Evolutionary conservation across 2,329 filamentous ascomycete species (phyloP).

Genomic region (Sclerotinia sclerotiorum): DNA sequence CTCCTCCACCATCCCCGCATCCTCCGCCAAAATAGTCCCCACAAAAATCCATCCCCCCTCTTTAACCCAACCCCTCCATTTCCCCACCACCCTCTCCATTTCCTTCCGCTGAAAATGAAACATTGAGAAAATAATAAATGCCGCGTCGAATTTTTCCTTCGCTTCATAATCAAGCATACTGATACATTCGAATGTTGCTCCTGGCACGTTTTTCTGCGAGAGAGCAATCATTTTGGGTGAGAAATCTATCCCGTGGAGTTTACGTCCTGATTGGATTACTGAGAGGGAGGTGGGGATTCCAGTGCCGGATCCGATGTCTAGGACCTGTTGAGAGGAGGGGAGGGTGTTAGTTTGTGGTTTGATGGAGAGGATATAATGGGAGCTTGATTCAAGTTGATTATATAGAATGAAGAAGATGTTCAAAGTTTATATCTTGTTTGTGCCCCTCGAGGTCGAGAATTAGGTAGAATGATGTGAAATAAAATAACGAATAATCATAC

Average conservation of each 20-base stretch:
- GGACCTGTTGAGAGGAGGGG: neutral
- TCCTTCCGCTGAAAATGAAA: neutral
- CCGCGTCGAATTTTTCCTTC: neutral
- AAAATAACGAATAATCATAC: neutral
- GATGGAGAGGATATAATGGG: no score
- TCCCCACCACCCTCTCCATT: neutral
- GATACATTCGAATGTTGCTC: neutral
- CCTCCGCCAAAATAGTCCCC: neutral
- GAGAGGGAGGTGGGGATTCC: neutral
- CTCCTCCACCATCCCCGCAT: neutral
- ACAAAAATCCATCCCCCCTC: neutral
- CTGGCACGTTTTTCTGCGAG: neutral
- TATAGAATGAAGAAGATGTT: neutral
- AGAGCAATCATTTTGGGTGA: neutral
- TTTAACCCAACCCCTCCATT: neutral
- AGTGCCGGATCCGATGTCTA: neutral
- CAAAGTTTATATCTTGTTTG: neutral
- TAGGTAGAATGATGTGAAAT: neutral
- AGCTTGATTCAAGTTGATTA: no score
- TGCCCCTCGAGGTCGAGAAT: neutral
- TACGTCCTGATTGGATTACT: neutral
- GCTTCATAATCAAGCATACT: neutral
- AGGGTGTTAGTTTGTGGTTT: neutral
- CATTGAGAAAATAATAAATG: neutral
- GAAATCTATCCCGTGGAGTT: neutral